Conservation (phyloP, 176 grass and related monocot genomes). For the Carex kokanica region DNA sequence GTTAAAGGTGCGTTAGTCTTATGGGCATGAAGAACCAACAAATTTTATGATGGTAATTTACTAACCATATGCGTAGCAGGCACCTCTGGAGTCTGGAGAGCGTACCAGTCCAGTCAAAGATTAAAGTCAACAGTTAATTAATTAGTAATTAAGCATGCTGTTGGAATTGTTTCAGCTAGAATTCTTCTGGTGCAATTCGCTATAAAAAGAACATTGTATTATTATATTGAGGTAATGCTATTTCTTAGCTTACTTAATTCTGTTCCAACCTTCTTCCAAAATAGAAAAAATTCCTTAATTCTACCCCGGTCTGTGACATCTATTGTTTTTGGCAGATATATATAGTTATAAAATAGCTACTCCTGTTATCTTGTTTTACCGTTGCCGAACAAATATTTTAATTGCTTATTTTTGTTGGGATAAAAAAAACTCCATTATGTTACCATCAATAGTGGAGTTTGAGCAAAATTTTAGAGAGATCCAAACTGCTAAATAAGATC, state of each 20-base stretch:
- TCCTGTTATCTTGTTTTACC: background rate
- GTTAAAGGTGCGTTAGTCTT: background rate
- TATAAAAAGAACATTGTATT: background rate
- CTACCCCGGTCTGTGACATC: background rate
- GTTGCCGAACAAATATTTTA: background rate
- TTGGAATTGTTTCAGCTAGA: background rate
- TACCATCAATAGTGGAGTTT: too few relatives aligned
- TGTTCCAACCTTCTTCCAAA: conserved; percentile 11
- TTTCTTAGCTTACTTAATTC: background rate
- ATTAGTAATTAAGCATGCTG: background rate
- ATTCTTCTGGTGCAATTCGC: background rate
- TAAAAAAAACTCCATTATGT: too few relatives aligned
- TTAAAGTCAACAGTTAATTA: background rate
- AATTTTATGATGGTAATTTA: background rate
- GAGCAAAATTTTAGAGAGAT: too few relatives aligned
- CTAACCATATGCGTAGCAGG: background rate
- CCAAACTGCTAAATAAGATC: too few relatives aligned
- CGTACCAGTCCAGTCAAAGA: background rate
- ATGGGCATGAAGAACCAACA: background rate
- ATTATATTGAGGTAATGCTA: background rate
- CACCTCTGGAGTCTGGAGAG: too few relatives aligned
- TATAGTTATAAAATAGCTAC: background rate
- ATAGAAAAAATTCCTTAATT: background rate
- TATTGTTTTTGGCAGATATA: background rate
- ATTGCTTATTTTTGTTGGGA: background rate